Conservation (phyloP, 768 basidiomycete species). For the Termitomyces sp. region DNA sequence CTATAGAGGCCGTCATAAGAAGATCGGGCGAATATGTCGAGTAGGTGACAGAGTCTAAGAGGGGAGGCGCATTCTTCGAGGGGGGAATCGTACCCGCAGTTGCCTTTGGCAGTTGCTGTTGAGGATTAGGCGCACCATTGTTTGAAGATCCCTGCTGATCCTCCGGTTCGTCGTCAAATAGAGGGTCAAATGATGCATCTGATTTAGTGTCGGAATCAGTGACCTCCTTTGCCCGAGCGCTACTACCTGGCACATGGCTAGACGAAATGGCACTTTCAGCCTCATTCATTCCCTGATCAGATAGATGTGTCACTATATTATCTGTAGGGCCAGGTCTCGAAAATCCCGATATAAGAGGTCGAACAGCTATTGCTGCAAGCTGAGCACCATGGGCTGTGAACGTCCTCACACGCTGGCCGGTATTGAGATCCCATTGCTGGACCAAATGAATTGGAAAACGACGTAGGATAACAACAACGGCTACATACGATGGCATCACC, state of each 20-base stretch:
- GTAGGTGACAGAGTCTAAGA: slow-evolving; percentile 58
- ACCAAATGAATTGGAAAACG: slow-evolving; percentile 7
- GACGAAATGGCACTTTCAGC: slow-evolving; percentile 1
- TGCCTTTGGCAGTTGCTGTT: slow-evolving; percentile 14
- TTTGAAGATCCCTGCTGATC: slow-evolving; percentile 8
- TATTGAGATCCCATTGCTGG: slow-evolving; percentile 98
- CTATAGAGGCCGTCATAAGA: slow-evolving; percentile 83
- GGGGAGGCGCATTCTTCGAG: slow-evolving; percentile 72
- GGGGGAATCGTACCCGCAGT: slow-evolving; percentile 36
- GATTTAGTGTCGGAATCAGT: slow-evolving; percentile 60
- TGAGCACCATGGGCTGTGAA: slow-evolving; percentile 84
- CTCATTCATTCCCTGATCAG: slow-evolving; percentile 3
- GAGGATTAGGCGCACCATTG: slow-evolving; percentile 8
- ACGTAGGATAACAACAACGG: not conserved
- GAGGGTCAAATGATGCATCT: slow-evolving; percentile 78
- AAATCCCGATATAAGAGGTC: slow-evolving; percentile 47
- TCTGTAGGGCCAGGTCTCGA: slow-evolving; percentile 19
- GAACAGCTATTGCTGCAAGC: slow-evolving; percentile 72
- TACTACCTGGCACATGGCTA: not conserved
- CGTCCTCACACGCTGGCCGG: slow-evolving; percentile 68
- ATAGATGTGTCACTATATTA: not conserved
- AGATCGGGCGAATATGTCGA: slow-evolving; percentile 72
- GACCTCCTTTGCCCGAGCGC: slow-evolving; percentile 5
- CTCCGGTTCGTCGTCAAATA: slow-evolving; percentile 75
- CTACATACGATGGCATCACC: slow-evolving; percentile 73